phyloP scores from a whole-genome alignment of 2,329 filamentous ascomycete genomes.

The Scleromitrula shiraiana region DNA sequence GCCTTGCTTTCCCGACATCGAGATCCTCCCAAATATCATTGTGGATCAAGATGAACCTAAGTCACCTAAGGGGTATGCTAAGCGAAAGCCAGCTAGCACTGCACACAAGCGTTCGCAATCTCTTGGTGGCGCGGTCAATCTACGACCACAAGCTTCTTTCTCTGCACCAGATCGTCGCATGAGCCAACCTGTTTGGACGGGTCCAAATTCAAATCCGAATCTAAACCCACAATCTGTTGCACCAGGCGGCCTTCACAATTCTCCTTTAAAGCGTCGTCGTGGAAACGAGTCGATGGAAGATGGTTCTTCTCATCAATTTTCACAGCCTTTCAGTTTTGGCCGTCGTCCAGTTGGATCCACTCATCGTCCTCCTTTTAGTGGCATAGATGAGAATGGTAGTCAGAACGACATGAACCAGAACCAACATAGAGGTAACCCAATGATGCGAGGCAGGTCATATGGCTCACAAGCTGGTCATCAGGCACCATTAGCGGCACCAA shows the following conservation, averaged over 20 bases:
- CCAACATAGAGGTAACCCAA: not conserved
- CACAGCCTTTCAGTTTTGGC: not conserved
- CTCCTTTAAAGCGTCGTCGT: slow-evolving; percentile 21
- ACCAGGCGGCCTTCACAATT: slow-evolving; percentile 7
- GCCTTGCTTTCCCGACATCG: slow-evolving; percentile 33
- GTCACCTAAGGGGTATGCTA: slow-evolving; percentile 25
- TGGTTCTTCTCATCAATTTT: not conserved
- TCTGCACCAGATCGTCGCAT: slow-evolving; percentile 13
- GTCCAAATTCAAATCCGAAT: too few relatives aligned
- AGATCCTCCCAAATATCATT: slow-evolving; percentile 33
- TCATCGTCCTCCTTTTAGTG: slow-evolving; percentile 1
- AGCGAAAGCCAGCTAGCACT: slow-evolving; percentile 13
- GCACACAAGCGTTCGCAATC: slow-evolving; percentile 29
- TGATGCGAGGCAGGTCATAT: slow-evolving; percentile 9
- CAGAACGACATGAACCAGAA: not conserved
- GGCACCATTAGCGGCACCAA: slow-evolving; percentile 20
- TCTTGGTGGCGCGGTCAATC: slow-evolving; percentile 13
- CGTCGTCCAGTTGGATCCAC: not conserved
- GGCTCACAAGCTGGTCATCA: slow-evolving; percentile 12
- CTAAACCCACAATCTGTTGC: slow-evolving; percentile 7
- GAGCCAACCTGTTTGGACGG: slow-evolving; percentile 14
- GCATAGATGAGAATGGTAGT: slow-evolving; percentile 3
- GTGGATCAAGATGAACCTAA: slow-evolving; percentile 24
- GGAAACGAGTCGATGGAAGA: slow-evolving; percentile 9
- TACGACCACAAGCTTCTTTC: slow-evolving; percentile 3